Percentiles rank a stretch among this genome's conserved stretches.
Conservation (phyloP, 2,329 filamentous ascomycete genomes). For the Dothideomycetes sp. region DNA sequence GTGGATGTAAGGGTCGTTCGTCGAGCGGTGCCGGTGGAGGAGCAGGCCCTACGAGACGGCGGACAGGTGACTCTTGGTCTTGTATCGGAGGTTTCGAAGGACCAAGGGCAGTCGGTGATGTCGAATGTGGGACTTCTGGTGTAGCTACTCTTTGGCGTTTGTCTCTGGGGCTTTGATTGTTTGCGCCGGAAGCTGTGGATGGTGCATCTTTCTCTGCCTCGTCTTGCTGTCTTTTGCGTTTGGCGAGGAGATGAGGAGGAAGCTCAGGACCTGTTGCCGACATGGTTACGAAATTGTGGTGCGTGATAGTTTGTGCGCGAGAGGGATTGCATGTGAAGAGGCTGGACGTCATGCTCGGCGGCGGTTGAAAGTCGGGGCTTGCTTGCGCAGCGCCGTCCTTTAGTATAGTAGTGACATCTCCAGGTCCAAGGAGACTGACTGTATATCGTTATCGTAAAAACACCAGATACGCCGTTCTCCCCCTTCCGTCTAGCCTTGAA, state of each 20-base stretch:
- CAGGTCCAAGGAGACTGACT: no score
- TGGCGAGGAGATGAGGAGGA: constrained; percentile 53
- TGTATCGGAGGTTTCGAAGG: background rate
- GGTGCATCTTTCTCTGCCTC: constrained; percentile 29
- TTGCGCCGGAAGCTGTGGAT: constrained; percentile 31
- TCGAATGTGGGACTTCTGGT: constrained; percentile 40
- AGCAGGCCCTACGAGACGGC: constrained; percentile 44
- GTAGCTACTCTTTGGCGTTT: constrained; percentile 47
- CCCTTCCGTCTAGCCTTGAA: no score
- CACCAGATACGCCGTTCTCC: no score
- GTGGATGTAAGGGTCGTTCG: constrained; percentile 35
- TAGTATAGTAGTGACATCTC: no score
- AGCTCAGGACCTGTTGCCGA: constrained; percentile 61
- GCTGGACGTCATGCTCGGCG: no score
- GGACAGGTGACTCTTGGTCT: background rate
- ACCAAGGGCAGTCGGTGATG: background rate
- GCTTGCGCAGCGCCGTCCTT: no score
- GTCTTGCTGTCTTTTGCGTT: constrained; percentile 42
- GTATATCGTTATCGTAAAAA: no score
- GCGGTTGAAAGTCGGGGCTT: no score
- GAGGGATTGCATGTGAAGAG: no score
- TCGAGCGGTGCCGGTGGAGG: constrained; percentile 43
- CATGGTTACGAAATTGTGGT: constrained; percentile 42
- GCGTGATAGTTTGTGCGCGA: constrained; percentile 13
- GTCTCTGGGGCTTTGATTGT: constrained; percentile 33